These are phyloP conservation scores for Intubia oerlemansii DNA, from an alignment of 2,329 filamentous ascomycete genomes.

Conservation along the genomic window DNA sequence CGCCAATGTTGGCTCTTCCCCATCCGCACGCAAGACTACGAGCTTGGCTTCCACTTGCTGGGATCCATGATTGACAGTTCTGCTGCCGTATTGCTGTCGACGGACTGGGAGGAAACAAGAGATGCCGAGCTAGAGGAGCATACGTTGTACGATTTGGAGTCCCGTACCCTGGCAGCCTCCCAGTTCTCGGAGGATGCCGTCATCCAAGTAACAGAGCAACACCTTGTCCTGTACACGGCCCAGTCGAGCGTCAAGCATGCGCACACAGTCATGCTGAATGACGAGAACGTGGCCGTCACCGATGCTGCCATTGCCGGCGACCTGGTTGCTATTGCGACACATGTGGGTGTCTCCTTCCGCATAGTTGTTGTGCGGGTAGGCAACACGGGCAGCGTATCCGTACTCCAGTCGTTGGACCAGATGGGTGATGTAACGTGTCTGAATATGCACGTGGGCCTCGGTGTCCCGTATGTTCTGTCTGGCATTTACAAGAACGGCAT, in stretches of 20 bases:
- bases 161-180: conserved; percentile 27
- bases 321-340: conserved; percentile 21
- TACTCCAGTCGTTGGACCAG: conserved; percentile 14
- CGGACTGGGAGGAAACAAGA: not conserved
- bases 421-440: conserved; percentile 29
- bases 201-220: conserved; percentile 32
- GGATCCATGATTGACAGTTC: conserved; percentile 28
- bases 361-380: conserved; percentile 17
- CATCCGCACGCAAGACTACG: conserved; percentile 7
- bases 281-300: conserved; percentile 11
- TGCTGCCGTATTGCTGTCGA: conserved; percentile 16
- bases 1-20: conserved; percentile 32
- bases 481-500: no score
- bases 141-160: conserved; percentile 28
- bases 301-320: conserved; percentile 20
- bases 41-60: conserved; percentile 19
- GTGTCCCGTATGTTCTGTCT: no score
- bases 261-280: conserved; percentile 3
- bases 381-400: conserved; percentile 9
- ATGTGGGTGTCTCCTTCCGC: no score
- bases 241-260: conserved; percentile 7
- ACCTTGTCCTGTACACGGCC: conserved; percentile 18
- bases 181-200: conserved; percentile 16
- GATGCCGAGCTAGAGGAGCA: not conserved
- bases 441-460: no score